A percentile compares a stretch with the other conserved stretches of the same genome.
Evolutionary conservation across 169 alveolate genomes (phyloP).

Genomic region (Besnoitia besnoiti): DNA sequence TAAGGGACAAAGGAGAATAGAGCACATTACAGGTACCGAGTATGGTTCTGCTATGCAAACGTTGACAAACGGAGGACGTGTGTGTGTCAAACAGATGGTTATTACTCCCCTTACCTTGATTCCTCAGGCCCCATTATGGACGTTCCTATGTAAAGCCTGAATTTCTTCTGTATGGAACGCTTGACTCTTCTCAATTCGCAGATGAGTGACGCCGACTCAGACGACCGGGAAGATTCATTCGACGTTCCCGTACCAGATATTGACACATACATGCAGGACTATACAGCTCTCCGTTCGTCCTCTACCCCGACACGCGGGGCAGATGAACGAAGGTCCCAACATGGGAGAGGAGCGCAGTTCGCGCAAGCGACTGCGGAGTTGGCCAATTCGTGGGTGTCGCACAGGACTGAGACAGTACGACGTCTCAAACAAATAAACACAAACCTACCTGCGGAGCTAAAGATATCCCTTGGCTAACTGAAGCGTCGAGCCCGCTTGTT

Average conservation of each 20-base stretch:
- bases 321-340: neutral
- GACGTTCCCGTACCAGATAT: slow-evolving; percentile 4
- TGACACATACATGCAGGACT: slow-evolving; percentile 8
- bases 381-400: neutral
- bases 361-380: neutral
- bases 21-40: too few species aligned
- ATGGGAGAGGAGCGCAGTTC: neutral
- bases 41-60: too few species aligned
- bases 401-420: neutral
- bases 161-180: too few species aligned
- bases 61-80: too few species aligned
- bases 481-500: too few species aligned
- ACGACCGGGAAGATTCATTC: slow-evolving; percentile 4
- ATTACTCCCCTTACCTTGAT: too few species aligned
- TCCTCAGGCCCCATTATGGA: too few species aligned
- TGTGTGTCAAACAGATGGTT: too few species aligned
- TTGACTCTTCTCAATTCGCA: neutral
- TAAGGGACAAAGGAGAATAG: too few species aligned
- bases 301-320: neutral
- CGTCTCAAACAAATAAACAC: slow-evolving; percentile 15
- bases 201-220: slow-evolving; percentile 48
- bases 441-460: slow-evolving; percentile 13
- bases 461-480: too few species aligned
- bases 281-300: neutral
- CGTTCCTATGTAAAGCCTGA: too few species aligned